phyloP scores from a whole-genome alignment of 2,329 filamentous ascomycete species.

The Ascochyta rabiei region DNA sequence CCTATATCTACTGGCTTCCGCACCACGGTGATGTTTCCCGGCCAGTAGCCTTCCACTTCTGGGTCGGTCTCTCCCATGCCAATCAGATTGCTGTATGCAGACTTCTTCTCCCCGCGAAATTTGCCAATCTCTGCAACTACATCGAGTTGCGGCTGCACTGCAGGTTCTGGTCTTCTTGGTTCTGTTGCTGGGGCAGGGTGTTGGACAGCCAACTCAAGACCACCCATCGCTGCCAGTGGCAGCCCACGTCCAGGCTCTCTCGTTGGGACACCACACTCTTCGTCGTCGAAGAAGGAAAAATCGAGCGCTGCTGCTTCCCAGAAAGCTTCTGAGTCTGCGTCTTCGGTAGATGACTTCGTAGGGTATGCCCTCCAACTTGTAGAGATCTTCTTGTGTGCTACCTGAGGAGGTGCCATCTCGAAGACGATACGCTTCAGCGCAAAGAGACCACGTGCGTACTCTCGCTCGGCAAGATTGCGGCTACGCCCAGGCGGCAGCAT shows the following conservation, averaged over 20 bases:
- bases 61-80: constrained; percentile 38
- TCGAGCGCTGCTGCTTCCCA: constrained; percentile 65
- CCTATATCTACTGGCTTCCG: constrained; percentile 50
- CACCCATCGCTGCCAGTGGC: constrained; percentile 55
- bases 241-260: constrained; percentile 53
- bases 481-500: constrained; percentile 63
- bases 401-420: constrained; percentile 50
- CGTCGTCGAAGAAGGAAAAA: constrained; percentile 66
- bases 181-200: constrained; percentile 16
- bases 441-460: constrained; percentile 60
- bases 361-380: constrained; percentile 54
- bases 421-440: constrained; percentile 62
- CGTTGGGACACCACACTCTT: constrained; percentile 59
- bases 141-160: constrained; percentile 47
- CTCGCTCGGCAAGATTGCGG: constrained; percentile 55
- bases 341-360: constrained; percentile 63
- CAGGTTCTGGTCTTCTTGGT: constrained; percentile 2
- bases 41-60: constrained; percentile 63
- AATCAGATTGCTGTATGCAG: constrained; percentile 52
- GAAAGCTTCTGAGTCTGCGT: constrained; percentile 63
- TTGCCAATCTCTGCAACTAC: constrained; percentile 60
- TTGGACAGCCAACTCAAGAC: constrained; percentile 43
- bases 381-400: constrained; percentile 43
- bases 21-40: constrained; percentile 64
- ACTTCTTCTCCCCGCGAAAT: constrained; percentile 61